Base-by-base conservation (phyloP, 2,329 filamentous ascomycete genomes). In the Alternaria sp. region DNA sequence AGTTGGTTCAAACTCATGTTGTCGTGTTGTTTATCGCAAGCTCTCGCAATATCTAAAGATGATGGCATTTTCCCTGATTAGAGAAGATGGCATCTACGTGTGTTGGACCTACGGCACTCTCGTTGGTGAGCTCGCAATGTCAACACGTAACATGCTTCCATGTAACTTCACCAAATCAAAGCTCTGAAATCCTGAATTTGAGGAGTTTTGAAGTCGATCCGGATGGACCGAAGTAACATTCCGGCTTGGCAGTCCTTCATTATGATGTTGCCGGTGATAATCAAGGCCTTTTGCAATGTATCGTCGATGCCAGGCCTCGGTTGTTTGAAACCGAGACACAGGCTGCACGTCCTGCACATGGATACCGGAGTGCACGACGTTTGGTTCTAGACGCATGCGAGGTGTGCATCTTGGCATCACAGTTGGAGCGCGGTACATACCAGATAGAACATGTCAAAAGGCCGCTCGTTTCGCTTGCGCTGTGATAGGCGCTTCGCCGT, bases 401-500 rank as follows among this genome's bases (percentile, higher is more conserved):
- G 37, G 31, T 10, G 24, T 54, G 42, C 51, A 17, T 36, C 55
- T 58, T 49, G 55, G 55, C 55, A 54, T 49, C 51, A 50, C 51
- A 41, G 33, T 49, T 37, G 51, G 28, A 39, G 44, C 44, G 51
- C 55, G 48, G 39, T 53, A 40, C 42, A 54, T 49, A 44, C 36
- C 34, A 54, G 31, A 46, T 46, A 54, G 40, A 45, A 37, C 17
- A 21, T 42, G 13, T 36, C n/a, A 39, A 50, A 45, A 21, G 40
- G 39, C 51, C 55, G 33, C 45, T 51, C 39, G 45, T 37, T 24
- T 45, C 37, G 45, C 41, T 45, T 23, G 33, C 34, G 55, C 33
- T 49, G 33, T 54, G 56, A 51, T 54, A 58, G 45, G 56, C 54
- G 49, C 49, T 34, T 53, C 52, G 48, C 49, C 44, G 51, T 44